Conservation (phyloP, 2,329 filamentous ascomycete species). For the Talaromyces rugulosus region DNA sequence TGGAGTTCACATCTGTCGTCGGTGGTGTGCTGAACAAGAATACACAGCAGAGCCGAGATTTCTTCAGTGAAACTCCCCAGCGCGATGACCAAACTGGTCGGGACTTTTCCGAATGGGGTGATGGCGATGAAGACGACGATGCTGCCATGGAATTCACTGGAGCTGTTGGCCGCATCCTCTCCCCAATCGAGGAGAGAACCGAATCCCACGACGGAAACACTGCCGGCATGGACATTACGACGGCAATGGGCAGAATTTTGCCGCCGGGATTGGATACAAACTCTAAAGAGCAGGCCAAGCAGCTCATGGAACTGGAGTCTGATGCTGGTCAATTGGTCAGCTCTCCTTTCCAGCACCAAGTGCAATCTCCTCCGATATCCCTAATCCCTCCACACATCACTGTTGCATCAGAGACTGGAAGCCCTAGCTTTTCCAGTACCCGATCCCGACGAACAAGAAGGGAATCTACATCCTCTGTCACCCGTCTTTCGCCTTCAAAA, state of each 20-base stretch:
- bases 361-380: constrained; percentile 28
- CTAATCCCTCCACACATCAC: constrained; percentile 30
- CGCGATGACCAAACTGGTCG: constrained; percentile 18
- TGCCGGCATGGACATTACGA: constrained; percentile 65
- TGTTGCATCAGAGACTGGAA: constrained; percentile 48
- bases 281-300: constrained; percentile 49
- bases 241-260: constrained; percentile 60
- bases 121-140: constrained; percentile 24
- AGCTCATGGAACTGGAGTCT: constrained; percentile 57
- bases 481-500: constrained; percentile 36
- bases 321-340: constrained; percentile 45
- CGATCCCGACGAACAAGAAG: constrained; percentile 42
- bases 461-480: constrained; percentile 45
- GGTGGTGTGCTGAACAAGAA: constrained; percentile 36
- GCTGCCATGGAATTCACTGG: constrained; percentile 60
- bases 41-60: not conserved
- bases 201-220: constrained; percentile 43
- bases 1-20: constrained; percentile 46
- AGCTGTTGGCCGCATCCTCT: constrained; percentile 43
- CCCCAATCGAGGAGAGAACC: constrained; percentile 35
- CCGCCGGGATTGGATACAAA: constrained; percentile 35
- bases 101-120: constrained; percentile 20
- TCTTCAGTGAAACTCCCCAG: constrained; percentile 13
- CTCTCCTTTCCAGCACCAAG: constrained; percentile 43
- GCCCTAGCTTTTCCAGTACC: constrained; percentile 54